Evolutionary conservation across 106 monocot genomes (phyloP).

Genomic region (Allium sativum): DNA sequence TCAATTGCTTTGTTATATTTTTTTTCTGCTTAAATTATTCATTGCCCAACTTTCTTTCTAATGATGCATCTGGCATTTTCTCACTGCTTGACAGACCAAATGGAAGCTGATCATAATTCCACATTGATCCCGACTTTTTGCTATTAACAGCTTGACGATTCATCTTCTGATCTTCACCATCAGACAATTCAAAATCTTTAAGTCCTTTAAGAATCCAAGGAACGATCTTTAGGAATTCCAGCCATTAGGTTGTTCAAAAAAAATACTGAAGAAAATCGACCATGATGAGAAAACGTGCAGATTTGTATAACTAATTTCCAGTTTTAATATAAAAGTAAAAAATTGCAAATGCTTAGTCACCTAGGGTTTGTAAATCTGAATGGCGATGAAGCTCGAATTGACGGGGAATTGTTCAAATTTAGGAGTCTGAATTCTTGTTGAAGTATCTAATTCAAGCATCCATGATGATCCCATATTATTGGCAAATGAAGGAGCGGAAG

Average conservation of each 20-base stretch:
- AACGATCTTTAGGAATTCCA: conserved; percentile 5
- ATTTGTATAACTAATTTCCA: too few relatives aligned
- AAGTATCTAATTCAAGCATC: too few relatives aligned
- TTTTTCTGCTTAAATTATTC: conserved; percentile 93
- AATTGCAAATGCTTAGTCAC: too few relatives aligned
- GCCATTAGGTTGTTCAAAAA: conserved; percentile 3
- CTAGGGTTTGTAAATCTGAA: too few relatives aligned
- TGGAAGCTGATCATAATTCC: conserved; percentile 9
- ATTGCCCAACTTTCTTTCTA: conserved; percentile 94
- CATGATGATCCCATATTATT: too few relatives aligned
- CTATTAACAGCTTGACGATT: conserved; percentile 1
- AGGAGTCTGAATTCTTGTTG: too few relatives aligned
- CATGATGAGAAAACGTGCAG: too few relatives aligned
- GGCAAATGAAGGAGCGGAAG: too few relatives aligned
- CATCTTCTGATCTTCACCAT: conserved; percentile 13
- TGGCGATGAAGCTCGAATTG: too few relatives aligned
- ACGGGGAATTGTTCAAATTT: too few relatives aligned
- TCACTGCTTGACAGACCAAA: conserved; percentile 28
- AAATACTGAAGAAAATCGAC: too few relatives aligned
- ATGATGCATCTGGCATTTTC: conserved; percentile 51
- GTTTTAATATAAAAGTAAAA: too few relatives aligned
- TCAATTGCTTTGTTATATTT: conserved; percentile 78
- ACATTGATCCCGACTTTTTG: background rate
- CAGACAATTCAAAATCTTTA: conserved; percentile 23
- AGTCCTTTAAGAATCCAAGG: conserved; percentile 23